Evolutionary conservation across 306 rosid genomes (phyloP), one percentile per base, ranked within the genome.

Genomic region (Begonia masoniana): DNA sequence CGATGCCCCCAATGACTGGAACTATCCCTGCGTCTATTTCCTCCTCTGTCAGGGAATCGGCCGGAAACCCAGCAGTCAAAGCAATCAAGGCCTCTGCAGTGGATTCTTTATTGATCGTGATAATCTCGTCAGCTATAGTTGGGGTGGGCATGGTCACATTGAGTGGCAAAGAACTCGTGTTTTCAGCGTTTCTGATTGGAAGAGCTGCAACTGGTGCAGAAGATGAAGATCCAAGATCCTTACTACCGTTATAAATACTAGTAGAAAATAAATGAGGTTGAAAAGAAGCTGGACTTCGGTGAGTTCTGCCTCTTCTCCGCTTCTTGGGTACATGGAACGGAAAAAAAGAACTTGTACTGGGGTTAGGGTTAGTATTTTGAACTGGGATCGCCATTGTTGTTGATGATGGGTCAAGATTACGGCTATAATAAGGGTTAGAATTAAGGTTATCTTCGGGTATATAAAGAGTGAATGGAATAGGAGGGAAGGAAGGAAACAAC

Each of bases 41-140:
- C 71, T 91, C 97, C 56, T 91, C 95, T 0, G 91, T 80, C 4
- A 91, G 71, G 6, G 89, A 84, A 77, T 91, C 97, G 0, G 97
- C 97, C 0, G 96, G 96, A 36, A 91, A 91, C 10, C 97, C 97
- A 0, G 94, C 85, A 0, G 71, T 54, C 12, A 91, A 87, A 10
- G 92, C 96, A 14, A 83, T 73, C 59, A 91, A 54, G 2, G 97
- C 97, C 67, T 91, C 97, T 5, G 88, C 52, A 19, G 88, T 91
- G 24, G 97, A 74, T 47, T 91, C 97, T 62, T 83, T 85, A 16
- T 85, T 85, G 48, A 85, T 91, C 68, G 86, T 76, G 19, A 91
- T 81, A 49, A 91, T 91, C 76, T 91, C 96, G 12, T 91, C 97
- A 42, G 94, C 71, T 15, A 51, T 67, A 45, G 81, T 31, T 31